Percentiles rank a stretch among this genome's conserved stretches.
These are phyloP conservation scores for Fusarium sp. DNA, from an alignment of 2,329 filamentous ascomycete genomes.

Conservation along the genomic window DNA sequence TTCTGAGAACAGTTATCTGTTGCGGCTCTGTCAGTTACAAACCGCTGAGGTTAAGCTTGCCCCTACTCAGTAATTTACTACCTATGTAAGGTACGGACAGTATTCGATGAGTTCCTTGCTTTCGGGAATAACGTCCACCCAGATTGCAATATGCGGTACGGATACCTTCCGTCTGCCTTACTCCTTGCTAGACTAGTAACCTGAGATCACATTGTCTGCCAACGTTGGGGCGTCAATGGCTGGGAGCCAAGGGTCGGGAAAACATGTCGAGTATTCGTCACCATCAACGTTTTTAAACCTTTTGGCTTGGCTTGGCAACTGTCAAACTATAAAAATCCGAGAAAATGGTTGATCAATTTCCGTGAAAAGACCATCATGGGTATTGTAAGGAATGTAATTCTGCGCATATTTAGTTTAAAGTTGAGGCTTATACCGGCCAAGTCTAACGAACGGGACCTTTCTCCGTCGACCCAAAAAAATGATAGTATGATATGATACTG, in stretches of 20 bases:
- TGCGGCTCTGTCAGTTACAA: background rate
- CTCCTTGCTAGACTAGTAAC: background rate
- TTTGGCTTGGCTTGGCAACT: background rate
- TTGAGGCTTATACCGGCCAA: constrained; percentile 28
- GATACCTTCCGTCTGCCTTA: background rate
- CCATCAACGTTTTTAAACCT: constrained; percentile 6
- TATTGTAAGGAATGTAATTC: constrained; percentile 34
- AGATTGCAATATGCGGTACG: background rate
- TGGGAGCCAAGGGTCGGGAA: background rate
- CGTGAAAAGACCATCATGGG: background rate
- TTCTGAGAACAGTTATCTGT: background rate
- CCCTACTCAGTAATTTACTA: background rate
- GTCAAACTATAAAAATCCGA: background rate
- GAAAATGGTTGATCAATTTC: constrained; percentile 15
- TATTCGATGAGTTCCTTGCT: background rate
- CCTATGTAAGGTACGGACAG: background rate
- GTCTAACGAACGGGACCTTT: constrained; percentile 16
- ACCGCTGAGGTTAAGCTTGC: background rate
- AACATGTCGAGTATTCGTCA: constrained; percentile 5
- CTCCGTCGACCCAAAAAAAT: background rate
- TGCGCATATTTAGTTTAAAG: constrained; percentile 23
- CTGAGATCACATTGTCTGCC: background rate
- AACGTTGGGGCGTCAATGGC: background rate
- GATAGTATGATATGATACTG: background rate
- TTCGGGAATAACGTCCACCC: background rate